Evolutionary conservation across 352 stramenopile species (phyloP), one percentile per base, ranked within the genome.

Genomic region (Phytophthora pseudosyringae): DNA sequence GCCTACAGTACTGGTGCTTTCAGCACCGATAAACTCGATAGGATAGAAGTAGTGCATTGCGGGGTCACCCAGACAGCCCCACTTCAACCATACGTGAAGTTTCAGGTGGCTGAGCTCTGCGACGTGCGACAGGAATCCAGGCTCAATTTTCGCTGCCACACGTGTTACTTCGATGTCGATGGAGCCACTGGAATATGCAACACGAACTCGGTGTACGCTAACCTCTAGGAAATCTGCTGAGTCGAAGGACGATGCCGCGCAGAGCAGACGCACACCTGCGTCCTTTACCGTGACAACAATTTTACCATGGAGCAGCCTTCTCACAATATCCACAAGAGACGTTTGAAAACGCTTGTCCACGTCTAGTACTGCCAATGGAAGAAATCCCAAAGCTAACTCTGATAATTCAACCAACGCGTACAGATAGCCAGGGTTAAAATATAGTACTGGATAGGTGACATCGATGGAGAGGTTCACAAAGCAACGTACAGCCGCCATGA

Each of bases 111-210:
- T 88, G 5, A 93, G 59, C 51, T 95, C 84, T 15, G 72, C 71
- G 13, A 90, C 77, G 43, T 89, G 80, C 29, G 77, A 80, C 4
- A 93, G 35, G 1, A 78, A 77, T 31, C 80, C 77, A 18, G 86
- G 86, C n/a, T 93, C 81, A 41, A 93, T 88, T 66, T 86, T 91
- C 4, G 63, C 69, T 1, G 71, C 75, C 28, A 92, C 28, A 36
- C 74, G 75, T 11, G 81, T 67, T 7, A 91, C 55, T 10, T 77
- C 62, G 3, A 91, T 29, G 31, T 78, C 66, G 5, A 80, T 69
- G 31, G 53, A 67, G 1, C 71, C 69, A 38, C 58, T 64, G 0
- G 57, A 52, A 36, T 85, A 91, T 2, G 49, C 50, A 6, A 85
- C n/a, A 9, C 56, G 41, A 28, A 83, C 21, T 12, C 35, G 53